Percentiles rank a stretch among this genome's conserved stretches.
Conservation (phyloP, 2,329 filamentous ascomycete genomes). For the Ceratocystis smalleyi region DNA sequence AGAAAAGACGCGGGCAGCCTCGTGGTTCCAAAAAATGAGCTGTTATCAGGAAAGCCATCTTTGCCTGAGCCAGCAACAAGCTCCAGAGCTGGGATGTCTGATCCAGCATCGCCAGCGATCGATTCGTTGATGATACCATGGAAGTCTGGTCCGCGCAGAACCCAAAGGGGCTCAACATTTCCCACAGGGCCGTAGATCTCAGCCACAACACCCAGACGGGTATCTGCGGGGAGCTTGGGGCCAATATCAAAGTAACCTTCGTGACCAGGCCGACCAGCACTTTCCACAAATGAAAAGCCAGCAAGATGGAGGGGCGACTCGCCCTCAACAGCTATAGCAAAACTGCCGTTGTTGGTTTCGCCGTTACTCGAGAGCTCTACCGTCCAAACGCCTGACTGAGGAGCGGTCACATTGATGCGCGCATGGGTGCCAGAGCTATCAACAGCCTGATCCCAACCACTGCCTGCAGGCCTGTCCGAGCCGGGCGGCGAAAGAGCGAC, state of each 20-base stretch:
- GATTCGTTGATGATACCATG: conserved; percentile 7
- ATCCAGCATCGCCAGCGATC: not conserved
- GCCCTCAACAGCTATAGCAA: conserved; percentile 14
- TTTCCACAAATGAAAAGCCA: conserved; percentile 16
- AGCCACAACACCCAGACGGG: conserved; percentile 10
- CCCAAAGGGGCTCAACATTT: conserved; percentile 8
- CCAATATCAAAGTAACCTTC: conserved; percentile 17
- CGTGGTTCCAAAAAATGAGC: conserved; percentile 8
- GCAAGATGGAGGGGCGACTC: conserved; percentile 14
- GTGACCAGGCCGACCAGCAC: conserved; percentile 14
- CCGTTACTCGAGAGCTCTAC: conserved; percentile 1
- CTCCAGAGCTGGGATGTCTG: not conserved
- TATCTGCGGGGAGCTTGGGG: conserved; percentile 4
- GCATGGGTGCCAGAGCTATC: conserved; percentile 15
- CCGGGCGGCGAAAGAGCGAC: conserved; percentile 7
- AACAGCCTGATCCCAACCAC: conserved; percentile 14
- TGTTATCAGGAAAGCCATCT: conserved; percentile 8
- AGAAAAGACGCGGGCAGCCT: conserved; percentile 2
- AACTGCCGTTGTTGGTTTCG: not conserved
- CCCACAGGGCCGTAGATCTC: conserved; percentile 15
- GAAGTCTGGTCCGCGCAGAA: conserved; percentile 10
- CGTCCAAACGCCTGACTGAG: conserved; percentile 15
- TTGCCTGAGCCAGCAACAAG: conserved; percentile 9
- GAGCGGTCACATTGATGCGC: conserved; percentile 12
- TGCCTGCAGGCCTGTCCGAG: not conserved